Conservation (phyloP, 768 basidiomycete species). For the Nidula microcarpa region DNA sequence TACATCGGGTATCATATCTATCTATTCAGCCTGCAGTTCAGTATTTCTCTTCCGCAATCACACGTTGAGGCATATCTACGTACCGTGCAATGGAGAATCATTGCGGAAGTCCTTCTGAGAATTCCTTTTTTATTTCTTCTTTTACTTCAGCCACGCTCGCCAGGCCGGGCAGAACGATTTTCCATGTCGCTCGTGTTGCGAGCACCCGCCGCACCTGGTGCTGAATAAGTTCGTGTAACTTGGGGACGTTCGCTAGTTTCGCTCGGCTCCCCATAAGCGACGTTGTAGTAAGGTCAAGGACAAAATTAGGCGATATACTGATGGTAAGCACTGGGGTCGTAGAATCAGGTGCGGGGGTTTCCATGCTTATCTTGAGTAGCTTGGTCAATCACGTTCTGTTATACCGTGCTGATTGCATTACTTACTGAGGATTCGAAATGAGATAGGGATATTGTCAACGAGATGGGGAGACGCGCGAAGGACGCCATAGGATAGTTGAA, state of each 20-base stretch:
- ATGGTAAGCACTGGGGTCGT: constrained; percentile 62
- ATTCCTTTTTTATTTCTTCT: constrained; percentile 31
- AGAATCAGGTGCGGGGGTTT: constrained; percentile 54
- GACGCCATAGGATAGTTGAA: constrained; percentile 84
- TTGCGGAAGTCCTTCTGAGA: constrained; percentile 18
- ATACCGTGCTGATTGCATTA: background rate
- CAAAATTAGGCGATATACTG: constrained; percentile 81
- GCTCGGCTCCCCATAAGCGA: constrained; percentile 95
- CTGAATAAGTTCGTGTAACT: constrained; percentile 91
- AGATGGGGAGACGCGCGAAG: constrained; percentile 81
- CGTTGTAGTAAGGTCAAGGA: constrained; percentile 80
- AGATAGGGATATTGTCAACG: constrained; percentile 74
- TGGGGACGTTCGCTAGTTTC: constrained; percentile 97
- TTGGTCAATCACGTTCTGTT: too few relatives aligned
- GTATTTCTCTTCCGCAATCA: too few relatives aligned
- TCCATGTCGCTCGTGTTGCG: constrained; percentile 60
- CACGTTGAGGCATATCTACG: too few relatives aligned
- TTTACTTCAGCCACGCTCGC: constrained; percentile 28
- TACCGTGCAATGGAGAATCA: background rate
- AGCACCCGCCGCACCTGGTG: constrained; percentile 73
- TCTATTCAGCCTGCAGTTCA: too few relatives aligned
- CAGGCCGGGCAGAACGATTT: constrained; percentile 65
- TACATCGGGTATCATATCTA: too few relatives aligned
- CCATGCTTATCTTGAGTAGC: constrained; percentile 50
- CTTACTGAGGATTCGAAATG: constrained; percentile 67